Conservation (phyloP, 768 basidiomycete genomes). For the Termitomyces eurrhizus region DNA sequence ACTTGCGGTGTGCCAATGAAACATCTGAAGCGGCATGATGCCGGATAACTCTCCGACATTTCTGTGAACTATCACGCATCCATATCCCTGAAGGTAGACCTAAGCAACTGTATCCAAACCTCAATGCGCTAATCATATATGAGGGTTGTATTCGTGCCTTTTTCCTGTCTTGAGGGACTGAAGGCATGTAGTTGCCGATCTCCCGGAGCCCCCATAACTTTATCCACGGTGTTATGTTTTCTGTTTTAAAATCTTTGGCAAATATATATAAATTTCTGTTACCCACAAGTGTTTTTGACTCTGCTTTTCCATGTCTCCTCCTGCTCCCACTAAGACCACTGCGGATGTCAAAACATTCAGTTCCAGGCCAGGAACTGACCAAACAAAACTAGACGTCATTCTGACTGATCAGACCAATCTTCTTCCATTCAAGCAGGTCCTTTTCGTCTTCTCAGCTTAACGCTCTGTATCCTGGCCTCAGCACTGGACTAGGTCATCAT, state of each 20-base stretch:
- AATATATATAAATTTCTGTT: not conserved
- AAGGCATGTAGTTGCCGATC: no score
- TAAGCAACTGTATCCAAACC: no score
- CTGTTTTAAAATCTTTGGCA: not conserved
- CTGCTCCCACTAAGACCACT: not conserved
- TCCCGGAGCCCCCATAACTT: no score
- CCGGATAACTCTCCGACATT: no score
- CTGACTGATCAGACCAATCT: slow-evolving; percentile 78
- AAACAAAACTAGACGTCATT: not conserved
- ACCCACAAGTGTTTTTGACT: not conserved
- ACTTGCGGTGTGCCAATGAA: no score
- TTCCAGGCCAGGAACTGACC: not conserved
- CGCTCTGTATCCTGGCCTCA: slow-evolving; percentile 58
- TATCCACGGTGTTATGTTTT: no score
- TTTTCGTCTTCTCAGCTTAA: slow-evolving; percentile 58
- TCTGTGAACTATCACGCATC: no score
- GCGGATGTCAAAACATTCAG: not conserved
- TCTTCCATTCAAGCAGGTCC: slow-evolving; percentile 58
- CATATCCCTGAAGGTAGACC: no score
- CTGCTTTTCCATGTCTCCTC: not conserved
- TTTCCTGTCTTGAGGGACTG: no score
- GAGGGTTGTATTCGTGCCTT: no score
- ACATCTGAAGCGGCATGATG: no score
- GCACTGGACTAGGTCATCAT: slow-evolving; percentile 70
- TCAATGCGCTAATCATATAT: no score